A percentile compares a stretch with the other conserved stretches of the same genome.
These are phyloP conservation scores for Lichtheimia ornata DNA, from an alignment of 371 early-diverging fungal species.

Conservation along the genomic window DNA sequence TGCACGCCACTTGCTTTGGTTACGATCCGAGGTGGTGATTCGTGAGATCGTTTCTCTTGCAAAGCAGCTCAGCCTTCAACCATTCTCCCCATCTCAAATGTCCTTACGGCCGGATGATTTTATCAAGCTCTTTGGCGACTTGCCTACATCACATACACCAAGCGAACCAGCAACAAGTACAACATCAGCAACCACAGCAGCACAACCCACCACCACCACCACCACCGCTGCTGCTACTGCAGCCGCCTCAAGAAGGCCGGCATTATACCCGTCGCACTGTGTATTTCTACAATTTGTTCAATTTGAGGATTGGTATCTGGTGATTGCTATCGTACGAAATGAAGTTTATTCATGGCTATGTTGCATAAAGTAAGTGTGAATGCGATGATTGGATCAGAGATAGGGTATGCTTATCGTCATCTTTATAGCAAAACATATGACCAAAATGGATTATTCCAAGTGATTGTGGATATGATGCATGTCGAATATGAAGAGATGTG, in stretches of 20 bases:
- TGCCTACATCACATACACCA: constrained; percentile 14
- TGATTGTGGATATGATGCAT: constrained; percentile 36
- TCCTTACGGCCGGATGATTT: constrained; percentile 45
- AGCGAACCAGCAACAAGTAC: neutral
- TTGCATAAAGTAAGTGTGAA: constrained; percentile 37
- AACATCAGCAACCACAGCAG: neutral
- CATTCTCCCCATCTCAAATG: constrained; percentile 48
- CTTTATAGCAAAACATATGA: constrained; percentile 34
- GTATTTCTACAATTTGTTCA: constrained; percentile 51
- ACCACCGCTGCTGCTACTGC: neutral
- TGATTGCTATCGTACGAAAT: constrained; percentile 41
- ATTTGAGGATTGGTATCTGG: constrained; percentile 53
- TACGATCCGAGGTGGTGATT: constrained; percentile 52
- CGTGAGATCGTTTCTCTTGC: constrained; percentile 50
- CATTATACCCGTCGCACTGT: constrained; percentile 45
- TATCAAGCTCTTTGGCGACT: constrained; percentile 38
- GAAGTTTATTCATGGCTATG: constrained; percentile 48
- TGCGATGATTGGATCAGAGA: neutral
- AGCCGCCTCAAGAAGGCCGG: neutral
- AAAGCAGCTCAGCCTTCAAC: constrained; percentile 47
- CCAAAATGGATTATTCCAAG: constrained; percentile 35
- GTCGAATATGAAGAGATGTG: constrained; percentile 41
- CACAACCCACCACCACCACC: constrained; percentile 7
- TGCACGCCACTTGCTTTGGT: constrained; percentile 42
- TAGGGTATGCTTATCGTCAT: neutral